phyloP scores from a whole-genome alignment of 305 asterid genomes.

The Solanum aculeatissimum region DNA sequence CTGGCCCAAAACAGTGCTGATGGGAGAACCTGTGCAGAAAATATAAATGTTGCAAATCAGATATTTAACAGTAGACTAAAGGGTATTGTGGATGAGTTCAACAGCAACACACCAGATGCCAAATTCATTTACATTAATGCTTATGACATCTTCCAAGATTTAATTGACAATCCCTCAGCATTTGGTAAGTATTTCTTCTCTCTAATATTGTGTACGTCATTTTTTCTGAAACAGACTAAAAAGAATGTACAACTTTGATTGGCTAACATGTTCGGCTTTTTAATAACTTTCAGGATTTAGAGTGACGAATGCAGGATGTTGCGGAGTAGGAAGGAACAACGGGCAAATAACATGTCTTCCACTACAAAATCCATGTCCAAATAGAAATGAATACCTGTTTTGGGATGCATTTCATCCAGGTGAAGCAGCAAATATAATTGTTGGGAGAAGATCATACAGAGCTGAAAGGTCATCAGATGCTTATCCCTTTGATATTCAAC shows the following conservation, averaged over 20 bases:
- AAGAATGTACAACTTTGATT: neutral
- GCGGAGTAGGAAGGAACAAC: constrained; percentile 44
- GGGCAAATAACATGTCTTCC: constrained; percentile 47
- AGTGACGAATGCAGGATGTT: constrained; percentile 42
- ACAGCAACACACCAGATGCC: constrained; percentile 22
- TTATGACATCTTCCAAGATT: constrained; percentile 36
- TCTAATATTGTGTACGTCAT: neutral
- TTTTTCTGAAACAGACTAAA: neutral
- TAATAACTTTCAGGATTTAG: constrained; percentile 18
- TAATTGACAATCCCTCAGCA: constrained; percentile 19
- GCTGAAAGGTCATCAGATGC: constrained; percentile 36
- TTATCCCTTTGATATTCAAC: constrained; percentile 31
- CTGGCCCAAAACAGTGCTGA: constrained; percentile 35
- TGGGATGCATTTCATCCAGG: constrained; percentile 54
- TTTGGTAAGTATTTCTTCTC: constrained; percentile 10
- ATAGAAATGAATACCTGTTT: constrained; percentile 25
- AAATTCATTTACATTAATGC: constrained; percentile 24
- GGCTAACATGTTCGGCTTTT: neutral
- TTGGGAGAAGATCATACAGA: constrained; percentile 33
- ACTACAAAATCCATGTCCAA: constrained; percentile 22
- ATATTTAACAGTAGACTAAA: constrained; percentile 27
- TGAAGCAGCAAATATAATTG: constrained; percentile 33
- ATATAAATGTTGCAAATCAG: constrained; percentile 20
- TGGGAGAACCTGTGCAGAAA: constrained; percentile 24
- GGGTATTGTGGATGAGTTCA: constrained; percentile 19